Conservation (phyloP, 2,329 filamentous ascomycete species). For the Microsporum ferrugineum region DNA sequence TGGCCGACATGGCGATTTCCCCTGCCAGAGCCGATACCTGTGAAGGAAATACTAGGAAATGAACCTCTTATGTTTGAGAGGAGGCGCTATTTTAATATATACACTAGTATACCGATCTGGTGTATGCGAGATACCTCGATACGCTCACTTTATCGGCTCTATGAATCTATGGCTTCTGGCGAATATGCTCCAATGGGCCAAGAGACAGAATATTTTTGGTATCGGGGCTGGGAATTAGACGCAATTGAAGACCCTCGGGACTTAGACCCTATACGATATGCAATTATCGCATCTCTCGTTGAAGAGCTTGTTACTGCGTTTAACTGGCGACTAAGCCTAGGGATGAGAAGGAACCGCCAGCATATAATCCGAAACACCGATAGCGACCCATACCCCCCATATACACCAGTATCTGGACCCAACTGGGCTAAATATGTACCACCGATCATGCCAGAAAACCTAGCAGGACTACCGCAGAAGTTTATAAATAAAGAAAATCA, state of each 20-base stretch:
- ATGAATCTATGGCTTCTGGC: conserved; percentile 17
- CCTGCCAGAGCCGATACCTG: conserved; percentile 14
- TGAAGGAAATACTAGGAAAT: conserved; percentile 11
- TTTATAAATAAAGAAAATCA: conserved; percentile 7
- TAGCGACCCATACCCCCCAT: conserved; percentile 6
- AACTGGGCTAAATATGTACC: conserved; percentile 16
- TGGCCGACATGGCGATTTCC: conserved; percentile 17
- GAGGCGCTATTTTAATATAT: conserved; percentile 6
- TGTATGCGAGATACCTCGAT: conserved; percentile 18
- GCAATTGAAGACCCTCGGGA: conserved; percentile 20
- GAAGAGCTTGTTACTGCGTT: conserved; percentile 20
- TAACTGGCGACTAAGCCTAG: conserved; percentile 20
- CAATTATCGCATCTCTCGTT: conserved; percentile 19
- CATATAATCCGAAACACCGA: conserved; percentile 11
- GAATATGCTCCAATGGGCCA: conserved; percentile 15
- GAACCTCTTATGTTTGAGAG: conserved; percentile 7
- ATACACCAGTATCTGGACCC: conserved; percentile 13
- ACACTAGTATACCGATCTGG: conserved; percentile 16
- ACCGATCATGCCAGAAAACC: conserved; percentile 5
- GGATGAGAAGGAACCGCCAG: conserved; percentile 15
- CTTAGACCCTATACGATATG: conserved; percentile 21
- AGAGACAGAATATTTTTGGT: conserved; percentile 22
- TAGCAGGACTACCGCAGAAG: background rate
- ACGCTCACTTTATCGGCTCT: conserved; percentile 20
- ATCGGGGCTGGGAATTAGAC: conserved; percentile 18